Percentiles rank a stretch among this genome's conserved stretches.
phyloP scores from a whole-genome alignment of 805 yeast genomes.

The Sugiyamaella americana region DNA sequence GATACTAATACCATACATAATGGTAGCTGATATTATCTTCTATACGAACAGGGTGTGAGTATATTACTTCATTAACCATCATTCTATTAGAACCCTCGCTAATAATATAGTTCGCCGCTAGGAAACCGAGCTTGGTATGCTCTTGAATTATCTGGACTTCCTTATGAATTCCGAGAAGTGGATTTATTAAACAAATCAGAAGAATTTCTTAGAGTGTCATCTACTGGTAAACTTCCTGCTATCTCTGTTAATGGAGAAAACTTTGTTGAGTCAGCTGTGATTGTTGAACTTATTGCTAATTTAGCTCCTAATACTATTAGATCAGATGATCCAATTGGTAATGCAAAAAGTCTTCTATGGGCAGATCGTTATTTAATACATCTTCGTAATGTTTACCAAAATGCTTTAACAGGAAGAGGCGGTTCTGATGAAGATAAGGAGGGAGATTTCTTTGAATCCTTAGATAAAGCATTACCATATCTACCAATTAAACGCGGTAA shows the following conservation, averaged over 20 bases:
- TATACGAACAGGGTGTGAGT: too few species aligned
- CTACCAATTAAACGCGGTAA: slow-evolving; percentile 13
- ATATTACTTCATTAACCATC: too few species aligned
- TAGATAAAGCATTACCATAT: slow-evolving; percentile 18
- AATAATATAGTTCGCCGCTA: slow-evolving; percentile 25
- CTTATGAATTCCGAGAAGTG: slow-evolving; percentile 24
- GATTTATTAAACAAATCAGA: slow-evolving; percentile 28
- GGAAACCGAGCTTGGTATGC: slow-evolving; percentile 30
- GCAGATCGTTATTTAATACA: slow-evolving; percentile 21
- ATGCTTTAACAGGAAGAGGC: neutral
- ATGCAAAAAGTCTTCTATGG: slow-evolving; percentile 21
- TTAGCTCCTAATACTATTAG: slow-evolving; percentile 23
- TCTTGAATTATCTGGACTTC: slow-evolving; percentile 22
- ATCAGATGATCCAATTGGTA: slow-evolving; percentile 15
- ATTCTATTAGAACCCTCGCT: too few species aligned
- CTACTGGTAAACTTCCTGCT: slow-evolving; percentile 26
- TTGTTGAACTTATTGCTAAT: slow-evolving; percentile 26
- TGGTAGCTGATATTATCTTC: too few species aligned
- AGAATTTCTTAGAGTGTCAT: slow-evolving; percentile 24
- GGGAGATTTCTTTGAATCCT: slow-evolving; percentile 12
- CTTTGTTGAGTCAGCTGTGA: slow-evolving; percentile 24
- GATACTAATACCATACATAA: too few species aligned
- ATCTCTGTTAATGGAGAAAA: slow-evolving; percentile 22
- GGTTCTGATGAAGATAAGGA: neutral
- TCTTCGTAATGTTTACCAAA: slow-evolving; percentile 1